Evolutionary conservation across 306 rosid genomes (phyloP).

Genomic region (Cicer judaicum): DNA sequence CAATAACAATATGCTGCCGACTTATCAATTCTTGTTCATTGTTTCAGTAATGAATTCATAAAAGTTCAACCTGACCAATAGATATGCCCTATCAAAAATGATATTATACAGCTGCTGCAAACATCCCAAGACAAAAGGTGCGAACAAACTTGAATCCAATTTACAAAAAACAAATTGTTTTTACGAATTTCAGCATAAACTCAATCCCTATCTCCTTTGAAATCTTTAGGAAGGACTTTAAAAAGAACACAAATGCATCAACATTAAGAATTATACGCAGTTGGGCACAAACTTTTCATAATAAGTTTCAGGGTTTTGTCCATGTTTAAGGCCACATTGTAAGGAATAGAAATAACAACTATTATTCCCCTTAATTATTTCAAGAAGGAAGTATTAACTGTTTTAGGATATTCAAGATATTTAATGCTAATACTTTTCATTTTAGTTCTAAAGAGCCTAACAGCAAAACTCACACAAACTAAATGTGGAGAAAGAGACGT

Average conservation of each 20-base stretch:
- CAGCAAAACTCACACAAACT: too few species aligned
- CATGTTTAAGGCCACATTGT: background rate
- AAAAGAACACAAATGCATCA: conserved; percentile 15
- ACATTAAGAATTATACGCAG: background rate
- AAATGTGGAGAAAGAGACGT: too few species aligned
- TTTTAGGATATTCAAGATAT: conserved; percentile 20
- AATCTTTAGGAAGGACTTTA: conserved; percentile 9
- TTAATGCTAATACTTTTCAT: background rate
- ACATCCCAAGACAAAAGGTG: conserved; percentile 34
- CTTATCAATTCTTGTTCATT: background rate
- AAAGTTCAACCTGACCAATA: conserved; percentile 1
- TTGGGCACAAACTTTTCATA: background rate
- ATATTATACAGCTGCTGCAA: conserved; percentile 7
- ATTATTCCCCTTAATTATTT: background rate
- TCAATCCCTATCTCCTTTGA: conserved; percentile 33
- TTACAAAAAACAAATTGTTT: conserved; percentile 3
- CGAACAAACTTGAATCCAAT: conserved; percentile 2
- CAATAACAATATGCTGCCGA: conserved; percentile 19
- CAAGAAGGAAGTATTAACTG: background rate
- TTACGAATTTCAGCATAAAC: conserved; percentile 7
- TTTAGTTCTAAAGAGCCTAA: background rate
- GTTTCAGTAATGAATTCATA: conserved; percentile 15
- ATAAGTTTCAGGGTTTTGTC: conserved; percentile 26
- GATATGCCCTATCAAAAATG: background rate
- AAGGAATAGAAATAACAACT: background rate